Base-by-base conservation (phyloP, 768 basidiomycete species). In the Ramaria sp. region DNA sequence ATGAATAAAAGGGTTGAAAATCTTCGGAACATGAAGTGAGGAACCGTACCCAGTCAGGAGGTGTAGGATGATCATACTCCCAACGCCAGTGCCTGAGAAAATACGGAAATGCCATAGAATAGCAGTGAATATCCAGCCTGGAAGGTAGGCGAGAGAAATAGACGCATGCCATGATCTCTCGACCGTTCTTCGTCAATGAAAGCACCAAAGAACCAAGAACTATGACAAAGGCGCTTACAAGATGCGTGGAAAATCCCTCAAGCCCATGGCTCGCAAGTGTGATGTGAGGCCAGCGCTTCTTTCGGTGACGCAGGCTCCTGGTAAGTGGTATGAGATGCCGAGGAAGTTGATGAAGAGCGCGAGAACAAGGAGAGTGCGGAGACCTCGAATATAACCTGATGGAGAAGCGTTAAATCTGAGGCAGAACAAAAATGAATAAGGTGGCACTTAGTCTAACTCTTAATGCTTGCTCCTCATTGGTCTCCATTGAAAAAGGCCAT, bases 221-320 rank as follows among this genome's bases (percentile, higher is more conserved):
- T 22, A 37, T 16, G 36, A 16, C 36, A 37, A 7, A 7, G 39
- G n/a, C 9, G 62, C 78, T 15, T 61, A 79, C 76, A 79, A 56
- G 47, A 85, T 76, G 36, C 85, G 74, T 12, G 86, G 84, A 0
- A 78, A 78, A 61, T 88, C 85, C 6, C 76, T 66, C 13, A 88
- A 71, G 7, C 88, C 88, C 88, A 90, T 89, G 2, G 78, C 85
- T 62, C 83, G 82, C 73, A 89, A 78, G 62, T 89, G 85, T 7
- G 77, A 69, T 0, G 88, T 87, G 30, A 89, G 64, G 15, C 76
- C 66, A 51, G 70, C 73, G 0, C 86, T 81, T 39, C 85, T 73
- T 64, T 90, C 88, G 5, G 72, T 73, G 12, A 81, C 70, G 42
- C 85, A 77, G 7, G 82, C 74, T 2, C 86, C 88, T 12, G 87